Base-by-base conservation (phyloP, 2,329 filamentous ascomycete species). In the Hypoxylon sp. region DNA sequence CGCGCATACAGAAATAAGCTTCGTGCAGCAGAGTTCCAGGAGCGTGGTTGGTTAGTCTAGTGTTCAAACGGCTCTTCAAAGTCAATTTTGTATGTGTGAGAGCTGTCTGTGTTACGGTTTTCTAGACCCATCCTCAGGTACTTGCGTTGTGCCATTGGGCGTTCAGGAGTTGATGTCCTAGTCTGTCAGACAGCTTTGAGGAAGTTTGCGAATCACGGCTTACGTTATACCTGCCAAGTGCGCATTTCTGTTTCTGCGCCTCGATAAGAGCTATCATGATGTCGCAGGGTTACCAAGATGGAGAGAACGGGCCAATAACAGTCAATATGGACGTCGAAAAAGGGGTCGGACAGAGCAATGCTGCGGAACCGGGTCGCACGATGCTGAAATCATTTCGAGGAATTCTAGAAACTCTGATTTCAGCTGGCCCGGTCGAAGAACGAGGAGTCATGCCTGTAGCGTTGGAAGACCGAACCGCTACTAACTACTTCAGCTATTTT, bases 361-460 rank as follows among this genome's bases (percentile, higher is more conserved):
- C 52, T 16, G 39, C 47, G 8, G 53, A 61, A 43, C 43, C 65
- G 14, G 61, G 32, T 27, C 45, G 37, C n/a, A 32, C 21, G 4
- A 27, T 32, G 32, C 5, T 60, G 11, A 52, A n/a, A 16, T 47
- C n/a, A 2, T 6, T 61, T 52, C 64, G 45, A 47, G 8, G 34
- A 1, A 45, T 57, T 30, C 16, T 71, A 1, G 19, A 43, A 16
- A 59, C 51, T 23, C 27, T 63, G 5, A 59, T 73, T 46, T 62
- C 62, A 9, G 70, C 58, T 19, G 63, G 70, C 4, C 67, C 70
- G 1, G 59, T 75, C 30, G 74, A 76, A 57, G 62, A 71, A 25
- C 72, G 74, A 47, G 74, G 74, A 29, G 71, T 76, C 43, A 65
- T 74, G 53, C 74, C 74, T 0, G 71, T 76, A 27, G 67, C 74